Conservation (phyloP, 2,329 filamentous ascomycete species). For the Ascochyta clinopodiicola region DNA sequence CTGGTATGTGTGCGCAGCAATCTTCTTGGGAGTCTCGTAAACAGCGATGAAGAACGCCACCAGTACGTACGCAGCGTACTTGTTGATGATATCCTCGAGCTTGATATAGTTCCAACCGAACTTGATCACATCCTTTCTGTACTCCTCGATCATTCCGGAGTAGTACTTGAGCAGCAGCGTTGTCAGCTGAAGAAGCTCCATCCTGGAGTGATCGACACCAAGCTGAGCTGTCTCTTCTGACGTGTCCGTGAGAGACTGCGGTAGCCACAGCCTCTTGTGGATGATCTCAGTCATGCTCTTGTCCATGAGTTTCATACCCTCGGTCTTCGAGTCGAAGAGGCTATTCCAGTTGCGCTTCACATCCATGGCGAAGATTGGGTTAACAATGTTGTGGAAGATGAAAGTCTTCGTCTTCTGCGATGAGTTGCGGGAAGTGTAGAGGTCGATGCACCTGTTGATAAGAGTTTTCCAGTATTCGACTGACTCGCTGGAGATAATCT, state of each 20-base stretch:
- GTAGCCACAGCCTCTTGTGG: conserved; percentile 92
- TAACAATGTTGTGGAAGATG: conserved; percentile 87
- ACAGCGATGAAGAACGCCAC: conserved; percentile 98
- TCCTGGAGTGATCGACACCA: conserved; percentile 92
- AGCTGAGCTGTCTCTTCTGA: conserved; percentile 83
- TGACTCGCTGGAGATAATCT: conserved; percentile 83
- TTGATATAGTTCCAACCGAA: conserved; percentile 97
- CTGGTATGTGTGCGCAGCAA: conserved; percentile 93
- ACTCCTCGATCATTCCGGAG: conserved; percentile 83
- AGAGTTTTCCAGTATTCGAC: conserved; percentile 85
- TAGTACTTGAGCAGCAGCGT: conserved; percentile 97
- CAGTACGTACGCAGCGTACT: conserved; percentile 95
- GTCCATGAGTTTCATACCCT: conserved; percentile 78
- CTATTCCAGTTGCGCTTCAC: conserved; percentile 80
- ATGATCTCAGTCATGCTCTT: conserved; percentile 86
- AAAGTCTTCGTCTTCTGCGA: conserved; percentile 94
- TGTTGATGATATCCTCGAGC: conserved; percentile 99
- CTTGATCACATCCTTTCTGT: conserved; percentile 97
- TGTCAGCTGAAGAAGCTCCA: conserved; percentile 94
- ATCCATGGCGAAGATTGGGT: conserved; percentile 96
- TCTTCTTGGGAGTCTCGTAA: conserved; percentile 95
- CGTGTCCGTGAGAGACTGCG: conserved; percentile 76
- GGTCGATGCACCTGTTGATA: conserved; percentile 83
- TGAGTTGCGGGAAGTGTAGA: conserved; percentile 79
- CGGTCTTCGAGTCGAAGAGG: conserved; percentile 57